Conservation (phyloP, 2,329 filamentous ascomycete species). For the Coniochaeta sp. region DNA sequence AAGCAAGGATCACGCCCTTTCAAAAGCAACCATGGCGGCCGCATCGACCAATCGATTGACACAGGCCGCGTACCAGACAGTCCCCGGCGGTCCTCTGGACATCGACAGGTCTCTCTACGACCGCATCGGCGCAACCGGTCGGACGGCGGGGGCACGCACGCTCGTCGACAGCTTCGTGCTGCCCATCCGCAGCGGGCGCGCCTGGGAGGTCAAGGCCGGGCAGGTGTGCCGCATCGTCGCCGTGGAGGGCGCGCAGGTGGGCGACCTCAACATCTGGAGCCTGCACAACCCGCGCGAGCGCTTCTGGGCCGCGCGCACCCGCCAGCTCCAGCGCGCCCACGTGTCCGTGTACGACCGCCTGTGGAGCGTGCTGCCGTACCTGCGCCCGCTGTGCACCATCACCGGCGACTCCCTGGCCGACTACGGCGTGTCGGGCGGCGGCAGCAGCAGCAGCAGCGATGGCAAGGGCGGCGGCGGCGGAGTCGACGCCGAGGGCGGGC, state of each 20-base stretch:
- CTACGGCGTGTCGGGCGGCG: slow-evolving; percentile 26
- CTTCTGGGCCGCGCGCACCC: slow-evolving; percentile 75
- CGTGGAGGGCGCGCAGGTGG: slow-evolving; percentile 70
- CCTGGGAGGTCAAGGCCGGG: slow-evolving; percentile 64
- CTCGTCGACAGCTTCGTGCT: slow-evolving; percentile 50
- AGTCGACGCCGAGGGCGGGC: slow-evolving; percentile 56
- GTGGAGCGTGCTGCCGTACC: slow-evolving; percentile 71
- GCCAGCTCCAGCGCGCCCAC: slow-evolving; percentile 72
- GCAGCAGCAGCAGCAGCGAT: slow-evolving; percentile 26
- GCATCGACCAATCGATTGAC: background rate
- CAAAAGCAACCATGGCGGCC: background rate
- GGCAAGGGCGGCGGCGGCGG: too few relatives aligned
- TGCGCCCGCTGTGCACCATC: slow-evolving; percentile 69
- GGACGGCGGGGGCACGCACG: background rate
- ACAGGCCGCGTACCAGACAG: background rate
- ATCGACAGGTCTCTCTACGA: background rate
- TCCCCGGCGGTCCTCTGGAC: background rate
- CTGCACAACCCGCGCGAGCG: slow-evolving; percentile 67
- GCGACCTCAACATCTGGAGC: slow-evolving; percentile 80
- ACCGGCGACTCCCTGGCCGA: slow-evolving; percentile 56
- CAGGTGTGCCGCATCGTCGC: slow-evolving; percentile 67
- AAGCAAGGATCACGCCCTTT: too few relatives aligned
- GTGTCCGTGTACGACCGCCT: slow-evolving; percentile 64
- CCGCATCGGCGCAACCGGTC: background rate
- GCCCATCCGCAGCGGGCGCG: slow-evolving; percentile 65